Evolutionary conservation across 2,329 filamentous ascomycete genomes (phyloP).

Genomic region (Cladorrhinum sp.): DNA sequence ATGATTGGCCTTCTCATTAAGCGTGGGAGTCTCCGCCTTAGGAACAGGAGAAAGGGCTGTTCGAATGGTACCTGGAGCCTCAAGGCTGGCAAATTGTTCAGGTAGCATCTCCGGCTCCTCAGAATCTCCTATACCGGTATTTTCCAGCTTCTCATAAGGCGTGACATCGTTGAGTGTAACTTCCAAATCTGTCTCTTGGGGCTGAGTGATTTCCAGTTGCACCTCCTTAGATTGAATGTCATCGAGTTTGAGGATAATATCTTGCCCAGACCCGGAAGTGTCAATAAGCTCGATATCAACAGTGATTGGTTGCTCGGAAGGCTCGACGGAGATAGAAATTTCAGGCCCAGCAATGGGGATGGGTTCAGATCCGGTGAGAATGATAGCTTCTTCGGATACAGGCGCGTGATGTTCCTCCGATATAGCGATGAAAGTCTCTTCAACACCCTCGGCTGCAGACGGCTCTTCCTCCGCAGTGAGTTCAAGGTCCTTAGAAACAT

Average conservation of each 20-base stretch:
- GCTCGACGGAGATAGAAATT: not conserved
- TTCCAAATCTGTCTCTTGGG: not conserved
- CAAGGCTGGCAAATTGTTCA: not conserved
- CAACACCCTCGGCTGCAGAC: not conserved
- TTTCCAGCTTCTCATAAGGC: not conserved
- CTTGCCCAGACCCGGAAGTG: not conserved
- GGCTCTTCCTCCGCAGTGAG: not conserved
- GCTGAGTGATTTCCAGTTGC: not conserved
- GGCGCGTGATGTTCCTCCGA: no score
- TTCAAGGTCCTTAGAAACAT: not conserved
- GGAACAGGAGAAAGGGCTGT: not conserved
- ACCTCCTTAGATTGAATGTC: not conserved
- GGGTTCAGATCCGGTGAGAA: not conserved
- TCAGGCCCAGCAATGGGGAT: not conserved
- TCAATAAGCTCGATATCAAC: not conserved
- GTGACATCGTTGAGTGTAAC: not conserved
- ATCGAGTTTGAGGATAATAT: not conserved
- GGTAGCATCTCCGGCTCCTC: not conserved
- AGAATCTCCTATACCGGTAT: not conserved
- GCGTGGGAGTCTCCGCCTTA: not conserved
- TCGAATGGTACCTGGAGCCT: not conserved
- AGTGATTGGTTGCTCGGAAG: not conserved
- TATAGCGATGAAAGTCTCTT: not conserved
- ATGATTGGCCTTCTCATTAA: not conserved
- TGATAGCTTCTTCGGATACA: not conserved